Conservation (phyloP, 768 basidiomycete species). For the Boletus sensibilis region DNA sequence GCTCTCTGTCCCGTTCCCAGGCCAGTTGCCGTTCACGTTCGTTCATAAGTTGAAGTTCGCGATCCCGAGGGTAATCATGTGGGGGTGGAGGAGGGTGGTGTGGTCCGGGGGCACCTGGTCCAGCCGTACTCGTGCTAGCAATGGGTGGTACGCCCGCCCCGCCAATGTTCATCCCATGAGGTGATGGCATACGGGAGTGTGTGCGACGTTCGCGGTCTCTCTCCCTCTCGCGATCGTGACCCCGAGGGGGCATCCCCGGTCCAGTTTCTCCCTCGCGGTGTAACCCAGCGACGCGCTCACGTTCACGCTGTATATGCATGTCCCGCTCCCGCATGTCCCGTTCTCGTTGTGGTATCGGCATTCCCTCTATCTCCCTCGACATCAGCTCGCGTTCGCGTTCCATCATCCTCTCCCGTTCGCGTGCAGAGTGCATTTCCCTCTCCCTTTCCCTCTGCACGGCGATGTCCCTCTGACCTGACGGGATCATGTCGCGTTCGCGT, state of each 20-base stretch:
- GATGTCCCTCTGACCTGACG: slow-evolving; percentile 18
- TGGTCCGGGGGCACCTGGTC: slow-evolving; percentile 23
- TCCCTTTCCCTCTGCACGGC: slow-evolving; percentile 28
- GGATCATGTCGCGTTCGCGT: slow-evolving; percentile 25
- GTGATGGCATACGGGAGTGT: slow-evolving; percentile 28
- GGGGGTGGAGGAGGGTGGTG: slow-evolving; percentile 17
- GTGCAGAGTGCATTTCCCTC: slow-evolving; percentile 16
- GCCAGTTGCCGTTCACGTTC: slow-evolving; percentile 28
- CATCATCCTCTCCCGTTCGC: slow-evolving; percentile 26
- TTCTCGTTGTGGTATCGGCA: slow-evolving; percentile 23
- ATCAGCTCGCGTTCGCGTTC: slow-evolving; percentile 25
- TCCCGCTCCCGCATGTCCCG: slow-evolving; percentile 28
- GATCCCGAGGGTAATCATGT: slow-evolving; percentile 29
- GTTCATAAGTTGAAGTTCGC: slow-evolving; percentile 19
- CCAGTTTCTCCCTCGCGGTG: slow-evolving; percentile 27
- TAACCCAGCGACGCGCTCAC: slow-evolving; percentile 22
- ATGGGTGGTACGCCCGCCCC: slow-evolving; percentile 11
- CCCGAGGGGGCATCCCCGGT: slow-evolving; percentile 23
- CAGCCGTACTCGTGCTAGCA: slow-evolving; percentile 1
- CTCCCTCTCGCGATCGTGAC: slow-evolving; percentile 31
- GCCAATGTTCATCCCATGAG: slow-evolving; percentile 16
- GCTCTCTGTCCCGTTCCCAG: slow-evolving; percentile 29
- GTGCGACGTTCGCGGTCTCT: slow-evolving; percentile 32
- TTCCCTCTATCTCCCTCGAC: slow-evolving; percentile 25
- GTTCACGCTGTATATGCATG: slow-evolving; percentile 28